Evolutionary conservation across 805 yeast species (phyloP).

Genomic region (Torulaspora microellipsoides): DNA sequence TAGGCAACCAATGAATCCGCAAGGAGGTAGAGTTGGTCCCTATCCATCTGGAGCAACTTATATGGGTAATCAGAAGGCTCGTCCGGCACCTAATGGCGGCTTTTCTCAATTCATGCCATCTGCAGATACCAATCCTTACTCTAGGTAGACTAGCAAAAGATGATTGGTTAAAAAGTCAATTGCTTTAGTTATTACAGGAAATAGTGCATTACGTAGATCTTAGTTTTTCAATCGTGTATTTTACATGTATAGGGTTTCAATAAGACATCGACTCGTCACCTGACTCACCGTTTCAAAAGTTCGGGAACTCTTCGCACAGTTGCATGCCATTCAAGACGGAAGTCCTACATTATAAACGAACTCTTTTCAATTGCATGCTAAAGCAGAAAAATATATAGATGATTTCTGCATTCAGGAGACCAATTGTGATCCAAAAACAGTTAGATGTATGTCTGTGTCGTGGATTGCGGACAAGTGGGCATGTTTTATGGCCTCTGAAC

Average conservation of each 20-base stretch:
- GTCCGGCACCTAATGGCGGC: conserved; percentile 22
- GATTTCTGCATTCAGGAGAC: too few species aligned
- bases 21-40: conserved; percentile 14
- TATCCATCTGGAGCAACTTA: conserved; percentile 6
- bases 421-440: too few species aligned
- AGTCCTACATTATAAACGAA: too few species aligned
- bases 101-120: conserved; percentile 35
- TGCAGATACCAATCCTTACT: conserved; percentile 27
- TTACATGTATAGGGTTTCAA: background rate
- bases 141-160: conserved; percentile 5
- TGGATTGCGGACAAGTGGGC: too few species aligned
- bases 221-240: conserved; percentile 4
- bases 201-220: background rate
- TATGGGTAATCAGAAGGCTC: conserved; percentile 9
- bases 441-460: too few species aligned
- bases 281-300: background rate
- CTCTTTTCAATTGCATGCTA: too few species aligned
- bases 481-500: too few species aligned
- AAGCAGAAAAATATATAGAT: too few species aligned
- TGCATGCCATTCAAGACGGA: background rate
- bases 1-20: conserved; percentile 6
- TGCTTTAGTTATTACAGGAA: too few species aligned
- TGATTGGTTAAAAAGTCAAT: too few species aligned
- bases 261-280: conserved; percentile 1
- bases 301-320: background rate